These are phyloP conservation scores for Microbotryum silenes-acaulis DNA, from an alignment of 1,284 basidiomycete species.

Conservation along the genomic window DNA sequence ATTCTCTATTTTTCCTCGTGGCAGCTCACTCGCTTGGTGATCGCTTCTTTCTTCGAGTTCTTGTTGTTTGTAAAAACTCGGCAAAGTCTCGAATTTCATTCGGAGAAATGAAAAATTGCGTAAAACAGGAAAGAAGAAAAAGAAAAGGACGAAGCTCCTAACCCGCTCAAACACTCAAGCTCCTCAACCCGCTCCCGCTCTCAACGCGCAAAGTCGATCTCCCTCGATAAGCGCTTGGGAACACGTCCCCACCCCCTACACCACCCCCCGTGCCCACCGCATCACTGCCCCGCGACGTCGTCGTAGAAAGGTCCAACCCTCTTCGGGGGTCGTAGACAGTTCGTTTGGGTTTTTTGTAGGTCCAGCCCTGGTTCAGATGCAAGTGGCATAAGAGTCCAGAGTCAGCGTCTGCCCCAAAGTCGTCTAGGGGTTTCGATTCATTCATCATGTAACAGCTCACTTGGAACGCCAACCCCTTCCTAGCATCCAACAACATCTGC, in stretches of 20 bases:
- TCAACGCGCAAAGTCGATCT: not conserved
- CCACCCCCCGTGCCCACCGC: not conserved
- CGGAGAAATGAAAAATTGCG: slow-evolving; percentile 3
- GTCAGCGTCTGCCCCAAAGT: not conserved
- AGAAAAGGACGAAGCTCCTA: not conserved
- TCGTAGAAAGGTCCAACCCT: slow-evolving; percentile 1
- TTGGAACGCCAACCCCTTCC: slow-evolving; percentile 52
- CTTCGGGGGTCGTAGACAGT: slow-evolving; percentile 19
- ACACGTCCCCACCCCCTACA: not conserved
- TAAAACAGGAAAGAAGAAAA: not conserved
- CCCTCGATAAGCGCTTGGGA: slow-evolving; percentile 1
- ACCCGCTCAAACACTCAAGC: not conserved
- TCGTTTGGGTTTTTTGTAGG: slow-evolving; percentile 24
- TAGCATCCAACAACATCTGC: slow-evolving; percentile 72
- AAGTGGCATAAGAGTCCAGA: not conserved
- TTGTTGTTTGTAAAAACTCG: not conserved
- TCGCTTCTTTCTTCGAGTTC: slow-evolving; percentile 18
- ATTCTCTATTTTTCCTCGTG: too few species aligned
- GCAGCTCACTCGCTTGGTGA: slow-evolving; percentile 23
- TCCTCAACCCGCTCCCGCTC: not conserved
- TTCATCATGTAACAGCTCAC: slow-evolving; percentile 14
- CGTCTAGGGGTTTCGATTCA: not conserved
- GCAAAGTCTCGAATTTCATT: slow-evolving; percentile 11
- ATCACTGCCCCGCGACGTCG: not conserved
- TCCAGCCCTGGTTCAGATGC: slow-evolving; percentile 14